phyloP scores from a whole-genome alignment of 1,139 yeast species.

The Blastobotrys malaysiensis region DNA sequence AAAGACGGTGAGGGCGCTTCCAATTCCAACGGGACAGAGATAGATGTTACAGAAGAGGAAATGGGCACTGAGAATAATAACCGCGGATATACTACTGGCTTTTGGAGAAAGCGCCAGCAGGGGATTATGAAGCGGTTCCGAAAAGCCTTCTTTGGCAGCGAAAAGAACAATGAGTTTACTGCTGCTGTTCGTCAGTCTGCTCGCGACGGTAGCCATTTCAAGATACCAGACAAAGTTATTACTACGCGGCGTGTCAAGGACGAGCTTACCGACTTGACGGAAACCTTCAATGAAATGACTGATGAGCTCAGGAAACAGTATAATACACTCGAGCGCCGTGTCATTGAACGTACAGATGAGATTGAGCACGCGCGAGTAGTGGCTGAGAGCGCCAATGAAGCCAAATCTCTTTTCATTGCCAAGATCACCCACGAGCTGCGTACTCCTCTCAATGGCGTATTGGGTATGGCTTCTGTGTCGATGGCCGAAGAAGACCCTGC shows the following conservation, averaged over 20 bases:
- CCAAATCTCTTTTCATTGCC: constrained; percentile 89
- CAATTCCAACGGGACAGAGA: neutral
- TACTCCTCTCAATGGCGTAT: constrained; percentile 86
- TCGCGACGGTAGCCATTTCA: constrained; percentile 13
- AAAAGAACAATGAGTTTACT: neutral
- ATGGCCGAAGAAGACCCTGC: constrained; percentile 72
- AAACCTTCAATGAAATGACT: constrained; percentile 89
- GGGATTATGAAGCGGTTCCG: constrained; percentile 1
- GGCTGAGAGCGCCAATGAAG: constrained; percentile 73
- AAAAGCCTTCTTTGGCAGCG: neutral
- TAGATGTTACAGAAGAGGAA: neutral
- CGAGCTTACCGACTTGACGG: constrained; percentile 84
- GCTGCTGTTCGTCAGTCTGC: neutral
- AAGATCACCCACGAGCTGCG: constrained; percentile 89
- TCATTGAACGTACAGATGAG: constrained; percentile 76
- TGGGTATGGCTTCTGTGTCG: constrained; percentile 91
- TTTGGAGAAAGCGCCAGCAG: neutral
- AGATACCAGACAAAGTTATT: constrained; percentile 31
- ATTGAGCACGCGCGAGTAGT: constrained; percentile 47
- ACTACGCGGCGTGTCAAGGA: constrained; percentile 47
- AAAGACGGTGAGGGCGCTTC: neutral
- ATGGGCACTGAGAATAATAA: neutral
- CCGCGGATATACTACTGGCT: neutral
- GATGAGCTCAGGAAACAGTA: constrained; percentile 84
- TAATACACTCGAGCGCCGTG: constrained; percentile 79